Percentiles rank a stretch among this genome's conserved stretches.
These are phyloP conservation scores for Musa beccarii DNA, from an alignment of 176 grass and related monocot genomes.

Conservation along the genomic window DNA sequence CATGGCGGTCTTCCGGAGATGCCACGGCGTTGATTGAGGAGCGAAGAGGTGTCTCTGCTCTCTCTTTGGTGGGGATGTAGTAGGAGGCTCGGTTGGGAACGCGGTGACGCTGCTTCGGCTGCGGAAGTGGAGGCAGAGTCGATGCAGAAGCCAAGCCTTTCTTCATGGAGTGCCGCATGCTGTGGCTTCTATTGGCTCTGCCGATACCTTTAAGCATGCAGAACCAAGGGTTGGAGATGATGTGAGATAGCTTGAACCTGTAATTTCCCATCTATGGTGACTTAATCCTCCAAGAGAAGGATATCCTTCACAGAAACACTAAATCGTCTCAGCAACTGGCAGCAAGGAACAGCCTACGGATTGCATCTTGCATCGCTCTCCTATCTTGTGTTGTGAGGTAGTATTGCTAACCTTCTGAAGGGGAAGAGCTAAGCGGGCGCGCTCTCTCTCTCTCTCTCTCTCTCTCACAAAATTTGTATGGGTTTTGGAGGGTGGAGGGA, in stretches of 20 bases:
- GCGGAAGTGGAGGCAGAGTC: neutral
- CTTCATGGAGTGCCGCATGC: neutral
- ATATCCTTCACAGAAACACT: too few relatives aligned
- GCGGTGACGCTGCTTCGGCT: constrained; percentile 10
- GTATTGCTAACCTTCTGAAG: too few relatives aligned
- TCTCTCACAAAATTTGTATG: too few relatives aligned
- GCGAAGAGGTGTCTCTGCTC: neutral
- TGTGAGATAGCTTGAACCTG: constrained; percentile 34
- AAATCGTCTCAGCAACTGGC: too few relatives aligned
- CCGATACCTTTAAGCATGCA: constrained; percentile 44
- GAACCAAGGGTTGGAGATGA: constrained; percentile 57
- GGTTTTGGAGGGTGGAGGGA: too few relatives aligned
- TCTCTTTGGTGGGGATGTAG: constrained; percentile 27
- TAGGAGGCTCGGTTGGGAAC: constrained; percentile 19
- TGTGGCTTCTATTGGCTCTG: constrained; percentile 9
- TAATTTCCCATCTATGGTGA: constrained; percentile 5
- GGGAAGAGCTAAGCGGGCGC: too few relatives aligned
- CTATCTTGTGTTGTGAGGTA: too few relatives aligned
- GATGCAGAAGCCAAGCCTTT: neutral
- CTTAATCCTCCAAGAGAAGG: too few relatives aligned
- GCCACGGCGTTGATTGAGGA: constrained; percentile 25
- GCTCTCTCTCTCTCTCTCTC: too few relatives aligned
- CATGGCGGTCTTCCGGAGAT: constrained; percentile 22
- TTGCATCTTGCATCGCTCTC: too few relatives aligned
- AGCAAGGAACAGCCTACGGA: too few relatives aligned